These are phyloP conservation scores for Suillus fuscotomentosus DNA, from an alignment of 768 basidiomycete genomes.

Conservation along the genomic window DNA sequence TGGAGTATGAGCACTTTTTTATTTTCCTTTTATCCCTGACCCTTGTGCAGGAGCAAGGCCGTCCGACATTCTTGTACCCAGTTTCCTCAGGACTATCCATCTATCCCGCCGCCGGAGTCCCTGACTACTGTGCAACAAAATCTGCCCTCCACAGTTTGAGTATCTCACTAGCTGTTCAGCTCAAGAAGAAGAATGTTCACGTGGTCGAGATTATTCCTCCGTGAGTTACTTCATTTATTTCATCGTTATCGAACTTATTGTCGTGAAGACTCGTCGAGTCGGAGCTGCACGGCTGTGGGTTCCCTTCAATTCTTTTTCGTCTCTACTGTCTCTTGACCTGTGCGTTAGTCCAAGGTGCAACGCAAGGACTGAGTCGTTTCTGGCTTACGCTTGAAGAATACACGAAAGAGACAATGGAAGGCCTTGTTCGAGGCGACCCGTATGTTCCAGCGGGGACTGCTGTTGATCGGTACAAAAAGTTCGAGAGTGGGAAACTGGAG, in stretches of 20 bases:
- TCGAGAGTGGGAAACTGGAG: conserved; percentile 30
- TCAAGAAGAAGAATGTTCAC: conserved; percentile 47
- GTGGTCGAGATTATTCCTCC: conserved; percentile 60
- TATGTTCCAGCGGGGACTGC: conserved; percentile 27
- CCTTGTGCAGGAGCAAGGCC: conserved; percentile 35
- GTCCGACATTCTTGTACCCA: conserved; percentile 46
- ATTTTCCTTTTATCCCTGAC: neutral
- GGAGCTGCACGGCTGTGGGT: conserved; percentile 57
- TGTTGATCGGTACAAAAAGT: conserved; percentile 18
- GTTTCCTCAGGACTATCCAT: conserved; percentile 54
- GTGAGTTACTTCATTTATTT: conserved; percentile 34
- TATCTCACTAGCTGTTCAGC: conserved; percentile 44
- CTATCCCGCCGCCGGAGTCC: conserved; percentile 38
- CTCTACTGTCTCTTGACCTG: conserved; percentile 39
- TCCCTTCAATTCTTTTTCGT: neutral
- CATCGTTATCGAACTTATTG: neutral
- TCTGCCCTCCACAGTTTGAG: conserved; percentile 55
- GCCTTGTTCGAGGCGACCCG: conserved; percentile 34
- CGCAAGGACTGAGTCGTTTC: conserved; percentile 43
- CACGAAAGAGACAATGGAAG: conserved; percentile 38
- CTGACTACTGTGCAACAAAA: conserved; percentile 57
- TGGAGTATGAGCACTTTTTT: conserved; percentile 35
- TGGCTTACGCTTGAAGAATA: conserved; percentile 59
- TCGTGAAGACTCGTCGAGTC: conserved; percentile 52
- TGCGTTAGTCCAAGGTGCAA: conserved; percentile 54